These are phyloP conservation scores for Hyaloperonospora brassicae DNA, from an alignment of 352 stramenopile species.

Conservation along the genomic window DNA sequence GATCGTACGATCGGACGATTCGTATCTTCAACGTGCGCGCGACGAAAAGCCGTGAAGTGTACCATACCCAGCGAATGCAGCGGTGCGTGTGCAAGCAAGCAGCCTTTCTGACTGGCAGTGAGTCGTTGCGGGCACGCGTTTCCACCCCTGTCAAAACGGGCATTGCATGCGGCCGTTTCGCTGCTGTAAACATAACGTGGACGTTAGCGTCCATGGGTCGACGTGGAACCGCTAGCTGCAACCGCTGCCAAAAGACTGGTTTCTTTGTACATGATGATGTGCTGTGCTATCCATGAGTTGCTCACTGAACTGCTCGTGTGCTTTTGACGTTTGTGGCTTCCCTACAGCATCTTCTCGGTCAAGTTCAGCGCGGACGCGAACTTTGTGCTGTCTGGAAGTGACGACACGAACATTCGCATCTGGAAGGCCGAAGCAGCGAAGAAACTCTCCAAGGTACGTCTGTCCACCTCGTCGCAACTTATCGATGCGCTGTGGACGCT, in stretches of 20 bases:
- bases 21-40: constrained; percentile 92
- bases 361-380: constrained; percentile 86
- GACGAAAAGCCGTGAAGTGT: constrained; percentile 87
- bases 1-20: constrained; percentile 97
- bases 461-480: too few species aligned
- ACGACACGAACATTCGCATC: constrained; percentile 99
- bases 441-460: constrained; percentile 87
- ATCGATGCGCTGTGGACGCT: neutral
- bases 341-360: constrained; percentile 67
- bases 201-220: constrained; percentile 4
- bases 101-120: neutral
- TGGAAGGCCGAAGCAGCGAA: constrained; percentile 96
- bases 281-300: constrained; percentile 9
- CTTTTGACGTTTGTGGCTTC: constrained; percentile 2
- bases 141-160: too few species aligned
- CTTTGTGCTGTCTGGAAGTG: constrained; percentile 96
- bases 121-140: constrained; percentile 1
- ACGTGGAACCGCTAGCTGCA: constrained; percentile 3
- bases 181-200: constrained; percentile 7
- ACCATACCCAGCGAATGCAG: constrained; percentile 99
- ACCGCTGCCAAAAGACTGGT: constrained; percentile 1
- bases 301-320: constrained; percentile 7
- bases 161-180: constrained; percentile 7
- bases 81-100: constrained; percentile 33
- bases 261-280: constrained; percentile 17